A percentile compares a stretch with the other conserved stretches of the same genome.
These are phyloP conservation scores for Ormosia emarginata DNA, from an alignment of 306 rosid genomes.

Conservation along the genomic window DNA sequence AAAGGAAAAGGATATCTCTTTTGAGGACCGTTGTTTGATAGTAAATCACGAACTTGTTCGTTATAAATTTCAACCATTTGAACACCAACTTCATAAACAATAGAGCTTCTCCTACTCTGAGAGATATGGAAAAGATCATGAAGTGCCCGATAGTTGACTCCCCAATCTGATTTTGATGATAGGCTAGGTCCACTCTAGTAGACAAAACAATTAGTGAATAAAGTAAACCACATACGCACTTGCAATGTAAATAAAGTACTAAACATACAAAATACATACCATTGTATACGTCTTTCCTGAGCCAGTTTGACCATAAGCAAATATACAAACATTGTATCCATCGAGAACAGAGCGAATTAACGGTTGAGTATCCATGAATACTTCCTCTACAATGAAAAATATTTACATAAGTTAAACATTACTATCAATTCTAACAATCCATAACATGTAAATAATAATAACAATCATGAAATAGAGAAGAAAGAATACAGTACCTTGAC, in stretches of 20 bases:
- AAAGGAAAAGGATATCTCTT: conserved; percentile 83
- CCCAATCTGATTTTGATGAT: conserved; percentile 82
- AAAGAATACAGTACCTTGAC: conserved; percentile 63
- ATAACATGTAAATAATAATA: conserved; percentile 8
- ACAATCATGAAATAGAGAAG: not conserved
- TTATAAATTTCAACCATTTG: conserved; percentile 99
- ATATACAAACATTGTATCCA: conserved; percentile 97
- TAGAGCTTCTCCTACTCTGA: conserved; percentile 69
- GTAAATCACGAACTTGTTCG: conserved; percentile 96
- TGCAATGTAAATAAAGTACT: conserved; percentile 7
- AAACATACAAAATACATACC: conserved; percentile 48
- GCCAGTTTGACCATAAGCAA: conserved; percentile 99
- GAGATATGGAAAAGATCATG: conserved; percentile 94
- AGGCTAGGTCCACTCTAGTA: conserved; percentile 80
- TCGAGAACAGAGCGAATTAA: conserved; percentile 92
- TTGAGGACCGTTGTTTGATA: conserved; percentile 70
- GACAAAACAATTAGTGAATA: conserved; percentile 23
- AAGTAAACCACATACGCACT: not conserved
- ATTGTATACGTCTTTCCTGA: conserved; percentile 96
- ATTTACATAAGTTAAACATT: conserved; percentile 13
- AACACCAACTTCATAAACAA: conserved; percentile 86
- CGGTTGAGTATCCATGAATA: conserved; percentile 82
- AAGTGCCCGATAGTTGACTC: conserved; percentile 91
- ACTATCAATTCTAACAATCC: not conserved
- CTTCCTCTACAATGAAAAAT: conserved; percentile 62